Conservation (phyloP, 2,329 filamentous ascomycete species). For the Nemania bipapillata region DNA sequence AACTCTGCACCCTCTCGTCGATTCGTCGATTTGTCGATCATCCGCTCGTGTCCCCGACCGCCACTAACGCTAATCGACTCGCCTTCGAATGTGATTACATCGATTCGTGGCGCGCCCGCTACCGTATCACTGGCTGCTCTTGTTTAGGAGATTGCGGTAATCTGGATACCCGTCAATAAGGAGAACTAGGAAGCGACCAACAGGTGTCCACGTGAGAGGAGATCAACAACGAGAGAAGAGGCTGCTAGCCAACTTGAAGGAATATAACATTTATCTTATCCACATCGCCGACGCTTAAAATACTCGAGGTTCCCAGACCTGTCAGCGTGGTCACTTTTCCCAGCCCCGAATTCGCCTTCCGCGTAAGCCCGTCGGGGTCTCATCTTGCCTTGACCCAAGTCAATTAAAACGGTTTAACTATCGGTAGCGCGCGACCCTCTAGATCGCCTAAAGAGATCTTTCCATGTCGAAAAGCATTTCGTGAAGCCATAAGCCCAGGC, state of each 20-base stretch:
- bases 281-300: neutral
- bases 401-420: conserved; percentile 18
- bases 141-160: conserved; percentile 24
- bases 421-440: conserved; percentile 10
- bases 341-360: conserved; percentile 14
- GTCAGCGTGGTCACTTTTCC: neutral
- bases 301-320: neutral
- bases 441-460: neutral
- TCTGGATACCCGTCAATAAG: conserved; percentile 10
- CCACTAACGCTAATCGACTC: conserved; percentile 21
- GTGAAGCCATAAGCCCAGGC: neutral
- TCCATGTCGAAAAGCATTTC: neutral
- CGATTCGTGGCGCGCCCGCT: conserved; percentile 26
- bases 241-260: conserved; percentile 11
- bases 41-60: conserved; percentile 17
- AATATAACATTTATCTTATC: neutral
- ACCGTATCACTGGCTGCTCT: conserved; percentile 22
- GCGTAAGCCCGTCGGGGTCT: conserved; percentile 30
- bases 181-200: conserved; percentile 15
- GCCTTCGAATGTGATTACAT: conserved; percentile 29
- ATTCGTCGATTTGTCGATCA: conserved; percentile 27
- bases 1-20: conserved; percentile 22
- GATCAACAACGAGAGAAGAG: conserved; percentile 10
- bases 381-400: conserved; percentile 38
- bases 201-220: conserved; percentile 1